Conservation (phyloP, 768 basidiomycete species). For the Galerina sulciceps region DNA sequence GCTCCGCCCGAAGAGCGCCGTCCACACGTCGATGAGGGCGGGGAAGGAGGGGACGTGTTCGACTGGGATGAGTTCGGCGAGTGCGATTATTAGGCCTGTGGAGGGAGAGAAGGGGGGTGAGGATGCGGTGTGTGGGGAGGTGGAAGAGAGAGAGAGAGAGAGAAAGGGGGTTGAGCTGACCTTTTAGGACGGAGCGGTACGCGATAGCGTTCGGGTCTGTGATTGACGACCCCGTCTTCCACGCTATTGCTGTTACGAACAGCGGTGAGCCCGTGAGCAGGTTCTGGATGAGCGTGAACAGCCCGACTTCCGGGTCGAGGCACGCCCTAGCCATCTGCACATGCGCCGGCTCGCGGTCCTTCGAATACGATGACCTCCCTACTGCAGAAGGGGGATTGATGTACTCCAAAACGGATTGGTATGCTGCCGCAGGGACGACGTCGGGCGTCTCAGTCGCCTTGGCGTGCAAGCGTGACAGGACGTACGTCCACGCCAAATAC, state of each 20-base stretch:
- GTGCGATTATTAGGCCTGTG: constrained; percentile 74
- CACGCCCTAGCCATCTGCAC: constrained; percentile 61
- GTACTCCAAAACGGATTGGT: constrained; percentile 57
- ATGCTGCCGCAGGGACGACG: constrained; percentile 51
- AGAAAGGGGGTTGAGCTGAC: constrained; percentile 35
- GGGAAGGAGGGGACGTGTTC: constrained; percentile 82
- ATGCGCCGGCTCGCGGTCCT: constrained; percentile 61
- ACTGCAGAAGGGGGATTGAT: constrained; percentile 41
- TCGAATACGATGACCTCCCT: constrained; percentile 48
- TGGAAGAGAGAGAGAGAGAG: background rate
- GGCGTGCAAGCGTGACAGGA: constrained; percentile 66
- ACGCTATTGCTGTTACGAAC: constrained; percentile 75
- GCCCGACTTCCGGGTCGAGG: constrained; percentile 59
- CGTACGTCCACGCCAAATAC: constrained; percentile 84
- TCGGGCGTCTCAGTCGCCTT: constrained; percentile 51
- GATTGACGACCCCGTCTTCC: constrained; percentile 68
- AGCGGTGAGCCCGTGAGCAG: constrained; percentile 73
- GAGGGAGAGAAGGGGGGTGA: background rate
- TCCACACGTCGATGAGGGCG: constrained; percentile 74
- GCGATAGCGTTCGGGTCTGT: constrained; percentile 80
- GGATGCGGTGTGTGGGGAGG: background rate
- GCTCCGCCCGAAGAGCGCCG: constrained; percentile 78
- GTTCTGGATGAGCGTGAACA: constrained; percentile 60
- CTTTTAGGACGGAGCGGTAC: constrained; percentile 84
- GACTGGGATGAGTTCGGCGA: constrained; percentile 75